Evolutionary conservation across 164 flowering plant genomes (phyloP).

Genomic region (Aristolochia californica): DNA sequence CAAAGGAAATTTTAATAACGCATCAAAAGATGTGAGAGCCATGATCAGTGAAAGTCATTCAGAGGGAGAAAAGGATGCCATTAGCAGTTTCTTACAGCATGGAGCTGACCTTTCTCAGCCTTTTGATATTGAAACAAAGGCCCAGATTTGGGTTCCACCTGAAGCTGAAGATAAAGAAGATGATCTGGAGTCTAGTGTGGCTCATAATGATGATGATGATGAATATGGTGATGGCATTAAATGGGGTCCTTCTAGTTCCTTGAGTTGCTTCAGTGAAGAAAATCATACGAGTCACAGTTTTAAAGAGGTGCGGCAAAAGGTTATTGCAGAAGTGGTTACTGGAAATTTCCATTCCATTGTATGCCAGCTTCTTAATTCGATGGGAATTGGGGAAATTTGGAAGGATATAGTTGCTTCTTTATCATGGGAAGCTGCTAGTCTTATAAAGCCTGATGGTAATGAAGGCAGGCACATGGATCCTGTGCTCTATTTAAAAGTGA

Average conservation of each 20-base stretch:
- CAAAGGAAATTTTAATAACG: not conserved
- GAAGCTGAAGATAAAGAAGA: slow-evolving; percentile 63
- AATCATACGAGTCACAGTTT: slow-evolving; percentile 26
- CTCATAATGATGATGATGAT: slow-evolving; percentile 59
- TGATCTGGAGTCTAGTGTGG: slow-evolving; percentile 46
- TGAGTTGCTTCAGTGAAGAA: slow-evolving; percentile 32
- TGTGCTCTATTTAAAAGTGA: slow-evolving; percentile 72
- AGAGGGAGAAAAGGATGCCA: slow-evolving; percentile 16
- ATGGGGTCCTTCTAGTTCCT: slow-evolving; percentile 55
- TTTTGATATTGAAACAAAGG: slow-evolving; percentile 26
- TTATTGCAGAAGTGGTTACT: slow-evolving; percentile 45
- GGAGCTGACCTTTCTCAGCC: slow-evolving; percentile 15
- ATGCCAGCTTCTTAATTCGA: slow-evolving; percentile 41
- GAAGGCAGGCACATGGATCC: slow-evolving; percentile 65
- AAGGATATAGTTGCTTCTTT: slow-evolving; percentile 62
- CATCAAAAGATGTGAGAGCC: slow-evolving; percentile 14
- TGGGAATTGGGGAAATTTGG: slow-evolving; percentile 64
- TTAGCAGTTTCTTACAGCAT: too few relatives aligned
- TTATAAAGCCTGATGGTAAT: slow-evolving; percentile 53
- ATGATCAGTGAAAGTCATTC: slow-evolving; percentile 5
- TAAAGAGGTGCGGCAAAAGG: slow-evolving; percentile 47
- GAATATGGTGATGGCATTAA: slow-evolving; percentile 45
- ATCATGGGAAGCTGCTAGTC: slow-evolving; percentile 87
- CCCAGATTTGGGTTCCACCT: slow-evolving; percentile 66
- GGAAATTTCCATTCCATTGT: slow-evolving; percentile 63